phyloP scores from a whole-genome alignment of 768 basidiomycete genomes.

The Sutorius australiensis region DNA sequence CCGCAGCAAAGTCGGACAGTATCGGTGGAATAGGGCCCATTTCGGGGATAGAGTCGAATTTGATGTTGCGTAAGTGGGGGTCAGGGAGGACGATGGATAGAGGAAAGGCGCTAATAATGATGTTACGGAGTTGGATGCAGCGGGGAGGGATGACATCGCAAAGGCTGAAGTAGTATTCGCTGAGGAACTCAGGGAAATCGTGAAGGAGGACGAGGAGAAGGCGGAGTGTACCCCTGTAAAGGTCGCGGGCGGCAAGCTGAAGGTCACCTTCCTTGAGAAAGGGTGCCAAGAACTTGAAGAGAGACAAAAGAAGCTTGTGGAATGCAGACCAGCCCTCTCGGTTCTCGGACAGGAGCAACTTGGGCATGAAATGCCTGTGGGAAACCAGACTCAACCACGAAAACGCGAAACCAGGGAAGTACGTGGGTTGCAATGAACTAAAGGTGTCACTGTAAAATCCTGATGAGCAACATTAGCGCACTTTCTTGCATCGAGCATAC shows the following conservation, averaged over 20 bases:
- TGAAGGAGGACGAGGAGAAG: constrained; percentile 93
- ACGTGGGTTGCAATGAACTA: constrained; percentile 92
- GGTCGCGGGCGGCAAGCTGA: constrained; percentile 72
- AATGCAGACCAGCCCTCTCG: constrained; percentile 97
- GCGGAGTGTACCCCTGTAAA: constrained; percentile 88
- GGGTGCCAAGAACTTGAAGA: constrained; percentile 92
- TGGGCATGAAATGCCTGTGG: constrained; percentile 96
- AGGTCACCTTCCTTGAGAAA: constrained; percentile 85
- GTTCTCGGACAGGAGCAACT: constrained; percentile 80
- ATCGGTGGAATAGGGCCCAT: constrained; percentile 92
- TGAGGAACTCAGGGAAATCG: constrained; percentile 98
- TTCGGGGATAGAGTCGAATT: constrained; percentile 76
- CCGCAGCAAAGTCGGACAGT: constrained; percentile 84
- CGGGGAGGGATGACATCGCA: constrained; percentile 90
- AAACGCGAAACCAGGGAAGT: constrained; percentile 97
- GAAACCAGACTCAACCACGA: constrained; percentile 97
- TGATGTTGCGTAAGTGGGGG: constrained; percentile 72
- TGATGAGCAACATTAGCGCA: neutral
- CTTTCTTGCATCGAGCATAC: constrained; percentile 36
- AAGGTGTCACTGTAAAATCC: constrained; percentile 71
- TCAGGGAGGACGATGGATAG: constrained; percentile 76
- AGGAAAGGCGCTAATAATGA: constrained; percentile 95
- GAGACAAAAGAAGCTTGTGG: constrained; percentile 88
- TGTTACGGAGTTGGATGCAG: constrained; percentile 95
- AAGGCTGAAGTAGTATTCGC: constrained; percentile 93